Percentiles rank a stretch among this genome's conserved stretches.
These are phyloP conservation scores for Colletotrichum aenigma DNA, from an alignment of 2,329 filamentous ascomycete species.

Conservation along the genomic window DNA sequence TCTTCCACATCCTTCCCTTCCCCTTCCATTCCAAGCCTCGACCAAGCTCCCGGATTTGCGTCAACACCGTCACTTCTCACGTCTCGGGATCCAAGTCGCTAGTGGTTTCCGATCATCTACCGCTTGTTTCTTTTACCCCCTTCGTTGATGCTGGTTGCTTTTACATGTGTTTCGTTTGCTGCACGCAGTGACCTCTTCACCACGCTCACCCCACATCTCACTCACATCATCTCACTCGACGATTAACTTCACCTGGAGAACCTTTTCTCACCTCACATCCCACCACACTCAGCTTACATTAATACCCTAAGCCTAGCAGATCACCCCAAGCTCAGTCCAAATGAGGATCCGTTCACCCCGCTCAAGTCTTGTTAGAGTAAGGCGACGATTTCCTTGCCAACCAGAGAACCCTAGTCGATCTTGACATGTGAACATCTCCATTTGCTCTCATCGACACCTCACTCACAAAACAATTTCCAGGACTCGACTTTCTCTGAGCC, in stretches of 20 bases:
- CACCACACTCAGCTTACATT: neutral
- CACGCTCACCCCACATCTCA: neutral
- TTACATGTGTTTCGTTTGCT: neutral
- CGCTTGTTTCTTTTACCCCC: neutral
- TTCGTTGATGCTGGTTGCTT: neutral
- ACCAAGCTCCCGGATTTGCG: neutral
- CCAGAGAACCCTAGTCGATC: neutral
- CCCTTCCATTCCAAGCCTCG: neutral
- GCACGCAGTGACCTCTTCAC: neutral
- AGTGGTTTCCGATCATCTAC: neutral
- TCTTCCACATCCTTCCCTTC: neutral
- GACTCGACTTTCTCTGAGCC: neutral
- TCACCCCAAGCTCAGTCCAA: neutral
- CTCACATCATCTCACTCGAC: neutral
- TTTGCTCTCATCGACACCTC: neutral
- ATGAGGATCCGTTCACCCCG: neutral
- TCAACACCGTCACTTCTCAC: neutral
- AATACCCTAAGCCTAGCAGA: neutral
- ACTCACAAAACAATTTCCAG: neutral
- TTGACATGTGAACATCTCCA: neutral
- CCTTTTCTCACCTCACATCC: neutral
- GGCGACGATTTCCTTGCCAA: neutral
- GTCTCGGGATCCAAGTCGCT: neutral
- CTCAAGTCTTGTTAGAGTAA: neutral
- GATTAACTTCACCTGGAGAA: neutral